These are phyloP conservation scores for Naematelia aurantialba DNA, from an alignment of 768 basidiomycete species.

Conservation along the genomic window DNA sequence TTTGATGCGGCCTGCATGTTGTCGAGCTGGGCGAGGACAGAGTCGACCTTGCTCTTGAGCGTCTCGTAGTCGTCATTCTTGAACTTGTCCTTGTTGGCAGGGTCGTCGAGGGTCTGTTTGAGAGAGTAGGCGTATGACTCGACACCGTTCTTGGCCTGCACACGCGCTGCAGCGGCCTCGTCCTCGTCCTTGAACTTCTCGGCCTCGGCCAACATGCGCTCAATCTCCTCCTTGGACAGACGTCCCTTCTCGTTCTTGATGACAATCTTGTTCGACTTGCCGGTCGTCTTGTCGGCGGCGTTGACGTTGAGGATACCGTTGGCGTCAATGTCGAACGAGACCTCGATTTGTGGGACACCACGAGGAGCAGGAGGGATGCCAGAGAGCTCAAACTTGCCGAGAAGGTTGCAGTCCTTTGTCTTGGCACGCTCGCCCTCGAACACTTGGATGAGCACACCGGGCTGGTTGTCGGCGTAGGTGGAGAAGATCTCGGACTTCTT, in stretches of 20 bases:
- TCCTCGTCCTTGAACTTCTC: slow-evolving; percentile 53
- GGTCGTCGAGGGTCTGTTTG: slow-evolving; percentile 66
- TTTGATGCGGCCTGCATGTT: slow-evolving; percentile 81
- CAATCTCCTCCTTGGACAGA: slow-evolving; percentile 64
- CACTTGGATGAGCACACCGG: slow-evolving; percentile 94
- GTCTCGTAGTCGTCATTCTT: slow-evolving; percentile 58
- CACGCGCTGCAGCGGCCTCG: slow-evolving; percentile 41
- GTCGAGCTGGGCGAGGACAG: slow-evolving; percentile 81
- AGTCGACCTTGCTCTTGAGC: slow-evolving; percentile 84
- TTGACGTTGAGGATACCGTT: slow-evolving; percentile 60
- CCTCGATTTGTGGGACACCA: slow-evolving; percentile 55
- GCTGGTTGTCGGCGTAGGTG: slow-evolving; percentile 88
- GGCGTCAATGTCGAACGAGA: slow-evolving; percentile 63
- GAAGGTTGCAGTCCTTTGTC: slow-evolving; percentile 97
- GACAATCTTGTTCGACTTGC: slow-evolving; percentile 61
- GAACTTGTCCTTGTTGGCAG: slow-evolving; percentile 50
- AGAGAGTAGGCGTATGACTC: slow-evolving; percentile 96
- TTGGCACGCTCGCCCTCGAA: slow-evolving; percentile 95
- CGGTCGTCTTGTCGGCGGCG: slow-evolving; percentile 54
- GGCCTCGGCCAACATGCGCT: slow-evolving; percentile 59
- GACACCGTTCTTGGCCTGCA: slow-evolving; percentile 74
- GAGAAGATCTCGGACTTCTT: slow-evolving; percentile 98
- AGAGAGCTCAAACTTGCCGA: slow-evolving; percentile 76
- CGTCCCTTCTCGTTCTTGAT: slow-evolving; percentile 97
- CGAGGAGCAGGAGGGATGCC: slow-evolving; percentile 55